Percentiles rank a stretch among this genome's conserved stretches.
phyloP scores from a whole-genome alignment of 1,139 yeast genomes.

The Wickerhamomyces sp. region DNA sequence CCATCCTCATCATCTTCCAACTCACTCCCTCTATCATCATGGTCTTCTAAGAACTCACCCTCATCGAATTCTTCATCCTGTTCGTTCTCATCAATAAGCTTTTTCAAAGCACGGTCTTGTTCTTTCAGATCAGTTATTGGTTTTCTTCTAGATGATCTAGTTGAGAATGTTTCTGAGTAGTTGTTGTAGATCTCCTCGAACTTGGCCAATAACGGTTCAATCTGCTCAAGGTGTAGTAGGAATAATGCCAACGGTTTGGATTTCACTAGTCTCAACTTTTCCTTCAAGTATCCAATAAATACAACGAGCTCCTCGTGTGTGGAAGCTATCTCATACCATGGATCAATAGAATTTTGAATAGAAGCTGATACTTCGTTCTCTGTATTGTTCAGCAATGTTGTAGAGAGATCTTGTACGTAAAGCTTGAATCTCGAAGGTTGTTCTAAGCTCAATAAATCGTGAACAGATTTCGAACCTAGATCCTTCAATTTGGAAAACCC shows the following conservation, averaged over 20 bases:
- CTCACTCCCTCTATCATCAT: conserved; percentile 6
- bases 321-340: conserved; percentile 44
- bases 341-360: conserved; percentile 9
- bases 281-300: conserved; percentile 30
- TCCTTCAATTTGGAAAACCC: conserved; percentile 13
- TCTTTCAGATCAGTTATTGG: conserved; percentile 13
- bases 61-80: conserved; percentile 2
- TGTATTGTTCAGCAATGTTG: conserved; percentile 26
- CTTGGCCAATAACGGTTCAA: conserved; percentile 12
- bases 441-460: conserved; percentile 16
- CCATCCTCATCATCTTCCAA: conserved; percentile 12
- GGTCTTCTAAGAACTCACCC: conserved; percentile 4
- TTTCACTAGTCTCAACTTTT: conserved; percentile 21
- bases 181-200: conserved; percentile 13
- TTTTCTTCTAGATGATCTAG: conserved; percentile 17
- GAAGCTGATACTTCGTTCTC: conserved; percentile 16
- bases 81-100: conserved; percentile 4
- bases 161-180: conserved; percentile 7
- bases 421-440: conserved; percentile 39
- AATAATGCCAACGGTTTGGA: conserved; percentile 6
- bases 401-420: conserved; percentile 46
- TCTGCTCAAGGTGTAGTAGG: conserved; percentile 8
- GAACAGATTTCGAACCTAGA: conserved; percentile 15
- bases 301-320: conserved; percentile 28
- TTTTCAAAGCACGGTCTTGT: conserved; percentile 12